Evolutionary conservation across 2,329 filamentous ascomycete species (phyloP), one percentile per base, ranked within the genome.

Genomic region (Pestalotiopsis sp.): DNA sequence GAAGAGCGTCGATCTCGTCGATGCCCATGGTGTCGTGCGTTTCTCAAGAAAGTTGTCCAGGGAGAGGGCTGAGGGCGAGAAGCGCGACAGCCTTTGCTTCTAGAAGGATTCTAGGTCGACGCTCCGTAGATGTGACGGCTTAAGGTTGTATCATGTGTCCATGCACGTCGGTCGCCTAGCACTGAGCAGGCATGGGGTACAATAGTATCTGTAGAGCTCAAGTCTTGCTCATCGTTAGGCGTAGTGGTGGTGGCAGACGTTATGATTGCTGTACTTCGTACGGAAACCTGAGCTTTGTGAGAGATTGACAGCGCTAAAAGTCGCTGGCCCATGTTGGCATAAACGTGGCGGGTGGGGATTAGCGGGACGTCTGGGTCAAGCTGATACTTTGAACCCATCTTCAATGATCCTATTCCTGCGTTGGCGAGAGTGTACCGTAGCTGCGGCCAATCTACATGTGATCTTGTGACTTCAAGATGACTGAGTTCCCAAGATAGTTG

Each of bases 1-100:
- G 82, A 35, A 93, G 84, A 63, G 74, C 70, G 76, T 94, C 92
- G 66, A 94, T 87, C 39, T 78, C 74, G 63, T 80, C 73, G 6
- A 69, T 63, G 30, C 72, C 75, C 74, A 74, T 83, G 44, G 44
- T n/a, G 44, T 6, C 14, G 44, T 20, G 20, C n/a, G 20, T n/a
- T 17, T 52, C 6, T 52, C 7, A 52, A 52, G 44, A 24, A 52
- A 3, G 6, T 5, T n/a, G 44, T 9, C 17, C 6, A n/a, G 44
- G 44, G 17, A n/a, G 44, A 52, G n/a, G 17, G 17, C 17, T 52
- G 44, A 17, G 17, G 17, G 17, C 17, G 44, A 9, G 44, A 6
- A 20, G 44, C 44, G 44, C 44, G 17, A 52, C 44, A 52, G 44
- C 44, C 44, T 22, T 11, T 11, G 44, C 44, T 52, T 52, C 44